These are phyloP conservation scores for Raffaelea deltoideospora DNA, from an alignment of 2,329 filamentous ascomycete genomes.

Conservation along the genomic window DNA sequence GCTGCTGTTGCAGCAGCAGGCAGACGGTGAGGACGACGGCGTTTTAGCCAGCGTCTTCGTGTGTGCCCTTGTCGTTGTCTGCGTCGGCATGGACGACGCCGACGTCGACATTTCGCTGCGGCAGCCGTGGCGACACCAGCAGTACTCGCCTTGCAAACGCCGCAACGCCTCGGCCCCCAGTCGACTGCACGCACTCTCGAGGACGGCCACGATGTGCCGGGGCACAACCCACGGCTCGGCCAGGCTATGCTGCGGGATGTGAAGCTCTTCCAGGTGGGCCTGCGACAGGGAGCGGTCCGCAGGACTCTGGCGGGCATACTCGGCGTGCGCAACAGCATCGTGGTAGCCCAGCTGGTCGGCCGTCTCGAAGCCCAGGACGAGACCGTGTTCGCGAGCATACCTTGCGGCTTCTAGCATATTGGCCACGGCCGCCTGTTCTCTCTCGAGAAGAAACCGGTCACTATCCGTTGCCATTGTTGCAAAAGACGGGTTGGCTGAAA, in stretches of 20 bases:
- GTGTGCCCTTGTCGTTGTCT: no score
- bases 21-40: no score
- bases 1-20: no score
- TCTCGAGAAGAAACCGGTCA: no score
- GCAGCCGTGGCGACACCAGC: no score
- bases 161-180: background rate
- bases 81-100: no score
- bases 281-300: background rate
- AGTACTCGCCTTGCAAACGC: background rate
- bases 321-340: background rate
- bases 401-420: background rate
- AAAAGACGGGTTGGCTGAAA: no score
- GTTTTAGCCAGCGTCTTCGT: no score
- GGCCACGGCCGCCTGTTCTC: background rate
- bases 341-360: conserved; percentile 4
- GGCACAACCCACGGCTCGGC: conserved; percentile 6
- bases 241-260: background rate
- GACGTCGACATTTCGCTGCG: no score
- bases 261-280: conserved; percentile 1
- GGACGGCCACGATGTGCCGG: background rate
- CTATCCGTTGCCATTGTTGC: no score
- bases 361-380: conserved; percentile 3
- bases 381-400: conserved; percentile 4
- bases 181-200: conserved; percentile 1
- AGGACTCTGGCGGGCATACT: background rate